Evolutionary conservation across 1,139 yeast genomes (phyloP), one percentile per base, ranked within the genome.

Genomic region (Nakaseomyces glabratus): DNA sequence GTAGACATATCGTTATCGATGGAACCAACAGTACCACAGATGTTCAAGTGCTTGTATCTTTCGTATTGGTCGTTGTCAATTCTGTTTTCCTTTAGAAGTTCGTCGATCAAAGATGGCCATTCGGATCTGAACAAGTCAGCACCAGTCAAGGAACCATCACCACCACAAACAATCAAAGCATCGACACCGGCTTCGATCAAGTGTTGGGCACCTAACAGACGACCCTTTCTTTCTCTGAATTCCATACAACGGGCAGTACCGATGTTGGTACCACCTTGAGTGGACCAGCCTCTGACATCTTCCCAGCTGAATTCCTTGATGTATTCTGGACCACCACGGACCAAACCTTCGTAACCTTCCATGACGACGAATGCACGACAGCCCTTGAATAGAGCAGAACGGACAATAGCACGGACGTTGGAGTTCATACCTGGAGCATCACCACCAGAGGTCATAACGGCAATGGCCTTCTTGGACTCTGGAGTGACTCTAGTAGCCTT

Each of bases 391-490:
- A 90, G 82, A 34, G 95, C 94, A 2, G 95, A 73, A 48, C 98
- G 72, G 6, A 90, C 94, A 39, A 90, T 93, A 1, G 51, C 48
- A 47, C 98, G 71, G 12, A 90, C 98, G 34, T 80, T 82, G 2
- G 96, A 88, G 58, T 88, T 86, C 98, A 90, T 90, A 46, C 98
- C 98, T 16, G 95, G 98, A 30, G 97, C 51, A 61, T 88, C 98
- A 57, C 98, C 98, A 49, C 98, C 98, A 1, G 95, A 84, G 1
- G 98, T 90, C 90, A 90, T 84, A 35, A 90, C 93, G 5, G 93
- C 98, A 46, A 90, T 82, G 17, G 55, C 50, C 33, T 55, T 52
- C 40, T 46, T 35, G 24, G 29, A 30, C 33, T 37, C 34, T n/a
- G 35, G 21, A 10, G 36, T 17, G 14, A 40, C 34, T 18, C 21